phyloP scores from a whole-genome alignment of 257 asterid genomes.

The Perilla frutescens region DNA sequence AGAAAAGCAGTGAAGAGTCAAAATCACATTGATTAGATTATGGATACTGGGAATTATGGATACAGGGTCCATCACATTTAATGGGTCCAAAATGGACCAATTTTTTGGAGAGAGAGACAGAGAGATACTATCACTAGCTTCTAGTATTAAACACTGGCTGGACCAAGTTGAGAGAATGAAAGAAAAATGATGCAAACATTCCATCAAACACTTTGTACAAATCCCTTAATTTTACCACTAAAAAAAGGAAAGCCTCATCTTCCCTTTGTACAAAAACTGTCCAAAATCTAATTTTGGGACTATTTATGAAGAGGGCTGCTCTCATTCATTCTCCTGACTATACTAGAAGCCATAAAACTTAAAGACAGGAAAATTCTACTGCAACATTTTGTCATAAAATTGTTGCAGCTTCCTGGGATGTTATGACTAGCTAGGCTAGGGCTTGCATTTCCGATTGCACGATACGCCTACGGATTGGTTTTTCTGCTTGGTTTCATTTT shows the following conservation, averaged over 20 bases:
- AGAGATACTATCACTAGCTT: constrained; percentile 27
- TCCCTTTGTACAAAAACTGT: constrained; percentile 56
- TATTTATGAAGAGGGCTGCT: constrained; percentile 66
- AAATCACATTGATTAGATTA: constrained; percentile 54
- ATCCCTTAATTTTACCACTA: constrained; percentile 21
- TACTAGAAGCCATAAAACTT: not conserved
- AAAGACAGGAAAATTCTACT: not conserved
- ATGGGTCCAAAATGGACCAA: constrained; percentile 56
- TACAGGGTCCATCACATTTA: constrained; percentile 60
- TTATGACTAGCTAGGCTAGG: constrained; percentile 11
- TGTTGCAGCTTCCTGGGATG: not conserved
- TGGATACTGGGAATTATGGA: constrained; percentile 54
- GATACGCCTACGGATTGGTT: constrained; percentile 53
- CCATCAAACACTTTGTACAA: constrained; percentile 34
- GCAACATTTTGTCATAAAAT: not conserved
- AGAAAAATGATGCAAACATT: constrained; percentile 19
- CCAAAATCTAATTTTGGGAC: constrained; percentile 49
- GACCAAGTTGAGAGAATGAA: constrained; percentile 38
- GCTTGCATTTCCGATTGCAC: constrained; percentile 53
- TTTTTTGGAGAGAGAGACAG: constrained; percentile 14
- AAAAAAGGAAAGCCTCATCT: constrained; percentile 43
- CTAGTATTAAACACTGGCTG: constrained; percentile 36
- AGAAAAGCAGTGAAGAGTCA: constrained; percentile 57
- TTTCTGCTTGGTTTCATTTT: constrained; percentile 65
- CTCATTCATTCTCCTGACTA: constrained; percentile 35